Percentiles rank a stretch among this genome's conserved stretches.
These are phyloP conservation scores for Letharia columbiana DNA, from an alignment of 495 filamentous ascomycete genomes.

Conservation along the genomic window DNA sequence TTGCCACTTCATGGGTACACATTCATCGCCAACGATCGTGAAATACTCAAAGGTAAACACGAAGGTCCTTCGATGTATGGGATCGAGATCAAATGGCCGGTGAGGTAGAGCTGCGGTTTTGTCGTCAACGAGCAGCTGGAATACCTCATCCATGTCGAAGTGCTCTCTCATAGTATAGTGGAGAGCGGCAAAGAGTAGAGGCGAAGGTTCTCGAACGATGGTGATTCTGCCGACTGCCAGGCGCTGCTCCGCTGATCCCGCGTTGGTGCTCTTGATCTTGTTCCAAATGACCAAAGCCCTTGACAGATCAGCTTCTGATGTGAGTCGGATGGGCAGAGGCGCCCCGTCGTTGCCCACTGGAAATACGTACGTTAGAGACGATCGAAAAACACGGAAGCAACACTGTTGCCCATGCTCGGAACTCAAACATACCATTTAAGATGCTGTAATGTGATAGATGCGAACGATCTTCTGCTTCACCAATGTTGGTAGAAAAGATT, in stretches of 20 bases:
- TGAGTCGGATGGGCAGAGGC: conserved; percentile 26
- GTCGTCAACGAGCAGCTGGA: conserved; percentile 34
- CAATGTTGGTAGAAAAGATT: conserved; percentile 29
- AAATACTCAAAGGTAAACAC: conserved; percentile 50
- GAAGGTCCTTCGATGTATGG: conserved; percentile 37
- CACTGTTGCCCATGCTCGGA: neutral
- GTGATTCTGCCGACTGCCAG: conserved; percentile 44
- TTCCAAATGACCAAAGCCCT: conserved; percentile 31
- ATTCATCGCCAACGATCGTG: conserved; percentile 39
- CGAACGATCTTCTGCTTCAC: conserved; percentile 29
- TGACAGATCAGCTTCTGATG: conserved; percentile 25
- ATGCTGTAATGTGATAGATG: conserved; percentile 41
- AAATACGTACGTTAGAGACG: neutral
- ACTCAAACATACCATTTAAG: conserved; percentile 30
- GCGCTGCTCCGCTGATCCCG: conserved; percentile 26
- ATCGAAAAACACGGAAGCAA: neutral
- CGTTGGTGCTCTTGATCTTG: conserved; percentile 28
- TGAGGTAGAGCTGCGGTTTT: conserved; percentile 33
- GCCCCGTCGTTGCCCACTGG: conserved; percentile 35
- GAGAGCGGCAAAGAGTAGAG: conserved; percentile 42
- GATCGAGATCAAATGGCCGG: conserved; percentile 33
- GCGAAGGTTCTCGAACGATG: conserved; percentile 44
- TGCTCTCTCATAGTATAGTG: conserved; percentile 40
- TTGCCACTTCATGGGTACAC: conserved; percentile 46
- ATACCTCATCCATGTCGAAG: conserved; percentile 48